Percentiles rank a stretch among this genome's conserved stretches.
These are phyloP conservation scores for Blastobotrys terrestris DNA, from an alignment of 805 yeast genomes.

Conservation along the genomic window DNA sequence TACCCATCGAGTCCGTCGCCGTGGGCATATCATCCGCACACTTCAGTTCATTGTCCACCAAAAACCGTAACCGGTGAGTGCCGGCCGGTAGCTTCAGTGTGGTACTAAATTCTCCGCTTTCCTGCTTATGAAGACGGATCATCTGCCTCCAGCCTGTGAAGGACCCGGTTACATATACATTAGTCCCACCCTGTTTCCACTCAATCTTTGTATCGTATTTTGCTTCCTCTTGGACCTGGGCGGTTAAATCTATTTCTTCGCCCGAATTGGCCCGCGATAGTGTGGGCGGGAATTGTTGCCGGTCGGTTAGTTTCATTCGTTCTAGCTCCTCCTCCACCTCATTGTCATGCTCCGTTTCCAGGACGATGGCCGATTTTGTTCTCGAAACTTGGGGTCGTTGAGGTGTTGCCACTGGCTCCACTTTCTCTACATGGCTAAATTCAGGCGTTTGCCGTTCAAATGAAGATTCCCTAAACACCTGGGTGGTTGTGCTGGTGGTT, in stretches of 20 bases:
- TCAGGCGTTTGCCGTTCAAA: conserved; percentile 2
- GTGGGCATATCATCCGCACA: conserved; percentile 85
- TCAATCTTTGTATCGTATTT: conserved; percentile 56
- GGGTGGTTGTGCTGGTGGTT: conserved; percentile 1
- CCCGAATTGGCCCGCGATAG: conserved; percentile 28
- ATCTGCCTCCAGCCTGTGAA: conserved; percentile 98
- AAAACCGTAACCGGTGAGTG: conserved; percentile 86
- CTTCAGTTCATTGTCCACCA: conserved; percentile 85
- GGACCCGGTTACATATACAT: conserved; percentile 94
- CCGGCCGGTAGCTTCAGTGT: conserved; percentile 60
- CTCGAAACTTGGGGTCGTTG: conserved; percentile 28
- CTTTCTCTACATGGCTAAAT: conserved; percentile 12
- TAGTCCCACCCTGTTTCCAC: conserved; percentile 96
- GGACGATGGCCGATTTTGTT: conserved; percentile 64
- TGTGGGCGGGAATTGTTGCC: conserved; percentile 20
- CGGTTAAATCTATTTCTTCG: conserved; percentile 27
- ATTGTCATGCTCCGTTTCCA: conserved; percentile 51
- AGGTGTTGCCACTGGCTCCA: conserved; percentile 6
- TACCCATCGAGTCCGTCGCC: conserved; percentile 94
- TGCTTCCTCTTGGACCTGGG: conserved; percentile 12
- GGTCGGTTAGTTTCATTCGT: conserved; percentile 37
- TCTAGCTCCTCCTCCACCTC: conserved; percentile 36
- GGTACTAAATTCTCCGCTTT: conserved; percentile 28
- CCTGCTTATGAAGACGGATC: conserved; percentile 67
- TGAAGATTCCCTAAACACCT: neutral